Base-by-base conservation (phyloP, 2,329 filamentous ascomycete species). In the Pseudopithomyces chartarum region DNA sequence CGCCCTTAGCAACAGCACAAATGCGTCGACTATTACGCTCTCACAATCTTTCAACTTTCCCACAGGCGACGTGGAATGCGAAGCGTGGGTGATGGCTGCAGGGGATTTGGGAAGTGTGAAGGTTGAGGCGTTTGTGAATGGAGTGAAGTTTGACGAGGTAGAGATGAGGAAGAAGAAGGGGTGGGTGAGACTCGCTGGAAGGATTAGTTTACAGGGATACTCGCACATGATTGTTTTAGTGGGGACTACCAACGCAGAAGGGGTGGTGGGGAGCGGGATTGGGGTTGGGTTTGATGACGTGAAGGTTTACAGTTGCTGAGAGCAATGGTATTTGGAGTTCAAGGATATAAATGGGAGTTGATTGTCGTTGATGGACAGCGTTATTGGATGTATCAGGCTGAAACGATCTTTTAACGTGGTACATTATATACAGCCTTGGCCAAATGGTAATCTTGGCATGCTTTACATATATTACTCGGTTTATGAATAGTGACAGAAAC, bases 101-200 rank as follows among this genome's bases (percentile, higher is more conserved):
- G 55, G 39, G 12, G 26, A 38, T 6, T 49, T 58, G 15, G 57
- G 62, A 0, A 52, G 29, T n/a, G 62, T 59, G 36, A 55, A 46
- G 1, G 61, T 68, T 2, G 52, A 65, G 34, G 36, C 67, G 1
- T 68, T 63, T 19, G 1, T 67, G 6, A 61, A 65, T 20, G 58
- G 45, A 3, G 23, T 54, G 39, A 58, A 55, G 13, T 68, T 63
- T 55, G 65, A 59, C 13, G 36, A 11, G 15, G n/a, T n/a, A 1
- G 46, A 10, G 23, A 38, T 55, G 10, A 2, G 2, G 49, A 13
- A 39, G 42, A 22, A 19, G 0, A 48, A 39, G 23, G 45, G 53
- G 17, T 68, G 65, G 65, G 52, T 17, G 17, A 62, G 19, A 45
- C 47, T 66, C 11, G 61, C 60, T 2, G 58, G 59, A 0, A 47